phyloP scores from a whole-genome alignment of 1,139 yeast species.

The Candida freyschussii region DNA sequence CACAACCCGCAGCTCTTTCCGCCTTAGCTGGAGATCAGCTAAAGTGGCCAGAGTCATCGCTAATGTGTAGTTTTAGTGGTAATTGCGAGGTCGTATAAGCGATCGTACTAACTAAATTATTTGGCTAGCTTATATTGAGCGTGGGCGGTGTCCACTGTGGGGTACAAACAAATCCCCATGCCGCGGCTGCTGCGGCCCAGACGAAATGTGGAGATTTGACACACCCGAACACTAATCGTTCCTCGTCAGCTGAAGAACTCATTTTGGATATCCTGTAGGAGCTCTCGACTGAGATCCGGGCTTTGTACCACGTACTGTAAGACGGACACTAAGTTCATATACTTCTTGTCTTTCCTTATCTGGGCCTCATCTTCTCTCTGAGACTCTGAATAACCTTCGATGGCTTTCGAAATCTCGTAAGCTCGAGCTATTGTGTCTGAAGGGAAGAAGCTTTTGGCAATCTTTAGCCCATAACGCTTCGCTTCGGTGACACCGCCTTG shows the following conservation, averaged over 20 bases:
- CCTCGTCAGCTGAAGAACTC: conserved; percentile 23
- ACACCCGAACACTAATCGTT: no score
- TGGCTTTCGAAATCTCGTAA: conserved; percentile 22
- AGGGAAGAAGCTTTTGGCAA: conserved; percentile 27
- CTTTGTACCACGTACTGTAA: conserved; percentile 15
- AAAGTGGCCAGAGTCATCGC: no score
- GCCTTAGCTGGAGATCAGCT: conserved; percentile 15
- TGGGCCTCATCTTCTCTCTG: conserved; percentile 5
- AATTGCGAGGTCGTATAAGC: no score
- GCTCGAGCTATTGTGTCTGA: conserved; percentile 27
- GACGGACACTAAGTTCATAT: conserved; percentile 21
- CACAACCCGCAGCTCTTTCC: conserved; percentile 19
- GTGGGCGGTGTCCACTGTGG: no score
- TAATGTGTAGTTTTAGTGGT: no score
- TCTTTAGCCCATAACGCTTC: conserved; percentile 30
- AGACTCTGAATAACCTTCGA: conserved; percentile 11
- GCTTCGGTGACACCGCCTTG: conserved; percentile 23
- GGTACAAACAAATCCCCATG: no score
- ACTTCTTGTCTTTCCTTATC: conserved; percentile 8
- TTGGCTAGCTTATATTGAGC: no score
- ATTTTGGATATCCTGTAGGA: conserved; percentile 22
- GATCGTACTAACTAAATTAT: no score
- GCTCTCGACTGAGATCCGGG: conserved; percentile 7
- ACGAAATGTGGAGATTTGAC: no score
- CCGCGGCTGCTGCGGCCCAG: no score